Evolutionary conservation across 2,329 filamentous ascomycete species (phyloP).

Genomic region (Chaetomium olivaceum): DNA sequence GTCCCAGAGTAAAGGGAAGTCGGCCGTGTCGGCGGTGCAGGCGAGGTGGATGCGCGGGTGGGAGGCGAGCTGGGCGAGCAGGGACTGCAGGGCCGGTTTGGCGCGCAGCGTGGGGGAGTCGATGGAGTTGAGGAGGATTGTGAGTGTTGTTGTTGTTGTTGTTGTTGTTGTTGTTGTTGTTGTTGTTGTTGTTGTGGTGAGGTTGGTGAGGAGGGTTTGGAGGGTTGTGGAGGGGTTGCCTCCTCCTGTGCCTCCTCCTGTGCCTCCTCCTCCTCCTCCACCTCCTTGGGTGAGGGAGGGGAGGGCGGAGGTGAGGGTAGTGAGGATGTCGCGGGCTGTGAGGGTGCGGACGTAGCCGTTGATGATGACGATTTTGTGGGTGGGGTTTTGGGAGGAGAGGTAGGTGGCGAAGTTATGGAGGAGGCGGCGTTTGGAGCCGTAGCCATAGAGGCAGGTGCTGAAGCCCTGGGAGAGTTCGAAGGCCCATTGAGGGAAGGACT

Average conservation of each 20-base stretch:
- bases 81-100: slow-evolving; percentile 65
- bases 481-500: slow-evolving; percentile 86
- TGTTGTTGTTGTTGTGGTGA: slow-evolving; percentile 49
- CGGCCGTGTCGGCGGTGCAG: slow-evolving; percentile 83
- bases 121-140: slow-evolving; percentile 80
- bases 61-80: slow-evolving; percentile 74
- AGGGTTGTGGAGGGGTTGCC: slow-evolving; percentile 68
- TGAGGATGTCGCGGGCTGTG: slow-evolving; percentile 68
- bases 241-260: slow-evolving; percentile 52
- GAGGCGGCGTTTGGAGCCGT: slow-evolving; percentile 81
- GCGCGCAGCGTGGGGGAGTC: slow-evolving; percentile 75
- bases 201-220: slow-evolving; percentile 64
- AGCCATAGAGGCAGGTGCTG: slow-evolving; percentile 88
- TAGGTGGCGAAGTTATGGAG: slow-evolving; percentile 74
- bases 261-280: slow-evolving; percentile 51
- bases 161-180: slow-evolving; percentile 55
- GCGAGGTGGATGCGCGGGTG: slow-evolving; percentile 72
- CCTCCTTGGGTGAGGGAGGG: slow-evolving; percentile 45
- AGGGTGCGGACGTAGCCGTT: slow-evolving; percentile 78
- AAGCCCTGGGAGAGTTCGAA: slow-evolving; percentile 89
- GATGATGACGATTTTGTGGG: slow-evolving; percentile 71
- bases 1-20: slow-evolving; percentile 88
- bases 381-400: slow-evolving; percentile 50
- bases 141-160: slow-evolving; percentile 64
- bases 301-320: slow-evolving; percentile 66